Base-by-base conservation (phyloP, 2,329 filamentous ascomycete genomes). In the Diaporthe capsici region DNA sequence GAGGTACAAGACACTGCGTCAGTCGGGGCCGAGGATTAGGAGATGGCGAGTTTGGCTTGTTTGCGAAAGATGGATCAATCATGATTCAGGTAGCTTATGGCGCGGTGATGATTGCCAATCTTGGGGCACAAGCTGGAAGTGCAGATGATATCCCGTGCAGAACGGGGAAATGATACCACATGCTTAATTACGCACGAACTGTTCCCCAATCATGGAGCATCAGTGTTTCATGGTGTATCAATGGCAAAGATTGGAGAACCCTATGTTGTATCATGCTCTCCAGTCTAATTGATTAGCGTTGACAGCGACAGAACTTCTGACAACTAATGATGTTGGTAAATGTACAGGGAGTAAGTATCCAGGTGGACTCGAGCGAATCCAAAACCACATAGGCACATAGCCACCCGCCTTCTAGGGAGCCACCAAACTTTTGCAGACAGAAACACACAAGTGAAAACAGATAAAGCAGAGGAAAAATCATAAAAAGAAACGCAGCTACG, bases 1-100 rank as follows among this genome's bases (percentile, higher is more conserved):
- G 78, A 76, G 60, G 39, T 37, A 53, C 65, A 68, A 17, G 76
- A 47, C 20, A 75, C 60, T 6, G 74, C 55, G 37, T 44, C 57
- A 17, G 31, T 71, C 17, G 70, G 34, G 3, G 71, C 53, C 20
- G 73, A 75, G 31, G 58, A 65, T 22, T 77, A 73, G 63, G 13
- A 17, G 2, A 25, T 51, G 20, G 9, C 4, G 2, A 22, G 12
- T 6, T 47, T 34, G 25, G 47, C 44, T 31, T 20, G 28, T 28
- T 17, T 37, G 67, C 6, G 39, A 44, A 31, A 15, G 10, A 63
- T 47, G 42, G 17, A 39, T 44, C 49, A 17, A 39, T 4, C 47
- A 49, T 39, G 49, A 13, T 42, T 9, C 34, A 55, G 2, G 37
- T 22, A 55, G 31, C 34, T 31, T 34, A 68, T 39, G 34, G 34